A percentile compares a stretch with the other conserved stretches of the same genome.
Evolutionary conservation across 1,139 yeast species (phyloP).

Genomic region (Protomyces pachydermus): DNA sequence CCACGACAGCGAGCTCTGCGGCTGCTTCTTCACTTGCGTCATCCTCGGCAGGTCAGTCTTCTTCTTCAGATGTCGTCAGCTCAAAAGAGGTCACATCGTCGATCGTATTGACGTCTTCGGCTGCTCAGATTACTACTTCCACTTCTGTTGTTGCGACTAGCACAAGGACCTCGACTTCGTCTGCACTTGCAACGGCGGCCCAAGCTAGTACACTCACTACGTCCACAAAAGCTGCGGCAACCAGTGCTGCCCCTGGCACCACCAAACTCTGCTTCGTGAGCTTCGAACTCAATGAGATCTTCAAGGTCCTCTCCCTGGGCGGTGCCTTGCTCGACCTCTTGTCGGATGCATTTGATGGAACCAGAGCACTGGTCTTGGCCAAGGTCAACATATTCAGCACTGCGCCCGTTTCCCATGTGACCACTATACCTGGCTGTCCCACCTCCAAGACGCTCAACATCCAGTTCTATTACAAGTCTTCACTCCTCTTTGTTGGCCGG

Average conservation of each 20-base stretch:
- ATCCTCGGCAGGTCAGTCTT: not conserved
- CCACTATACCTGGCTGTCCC: not conserved
- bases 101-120: not conserved
- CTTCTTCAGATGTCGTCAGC: not conserved
- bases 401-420: not conserved
- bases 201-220: not conserved
- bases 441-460: not conserved
- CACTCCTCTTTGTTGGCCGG: not conserved
- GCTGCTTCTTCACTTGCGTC: not conserved
- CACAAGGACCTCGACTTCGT: not conserved
- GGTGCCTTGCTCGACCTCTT: not conserved
- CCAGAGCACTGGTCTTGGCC: not conserved
- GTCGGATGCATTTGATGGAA: not conserved
- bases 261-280: not conserved
- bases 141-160: not conserved
- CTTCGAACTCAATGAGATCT: not conserved
- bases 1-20: not conserved
- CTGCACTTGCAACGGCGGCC: not conserved
- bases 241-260: not conserved
- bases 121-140: not conserved
- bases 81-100: not conserved
- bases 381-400: not conserved
- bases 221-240: not conserved
- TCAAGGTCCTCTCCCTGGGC: not conserved
- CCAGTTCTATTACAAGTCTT: not conserved